These are phyloP conservation scores for Simplicillium sp. DNA, from an alignment of 2,329 filamentous ascomycete species.

Conservation along the genomic window DNA sequence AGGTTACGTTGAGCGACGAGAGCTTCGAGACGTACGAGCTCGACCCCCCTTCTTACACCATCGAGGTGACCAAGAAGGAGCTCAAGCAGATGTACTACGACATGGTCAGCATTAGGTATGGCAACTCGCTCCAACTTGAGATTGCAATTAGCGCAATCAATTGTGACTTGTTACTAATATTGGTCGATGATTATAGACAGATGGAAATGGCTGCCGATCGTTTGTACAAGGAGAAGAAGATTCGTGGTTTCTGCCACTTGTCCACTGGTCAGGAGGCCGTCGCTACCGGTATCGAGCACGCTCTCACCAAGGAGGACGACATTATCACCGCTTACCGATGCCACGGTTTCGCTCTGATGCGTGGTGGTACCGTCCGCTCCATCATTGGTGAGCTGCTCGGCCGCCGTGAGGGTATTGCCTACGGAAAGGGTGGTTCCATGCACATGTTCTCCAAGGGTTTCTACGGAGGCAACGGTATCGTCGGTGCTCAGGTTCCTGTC, in stretches of 20 bases:
- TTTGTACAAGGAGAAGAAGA: slow-evolving; percentile 99
- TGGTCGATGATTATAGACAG: slow-evolving; percentile 55
- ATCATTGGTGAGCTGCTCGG: slow-evolving; percentile 96
- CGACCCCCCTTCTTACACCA: slow-evolving; percentile 86
- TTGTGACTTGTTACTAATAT: slow-evolving; percentile 15
- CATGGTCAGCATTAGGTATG: slow-evolving; percentile 90
- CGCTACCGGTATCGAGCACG: slow-evolving; percentile 92
- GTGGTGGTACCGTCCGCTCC: slow-evolving; percentile 78
- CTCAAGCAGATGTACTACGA: slow-evolving; percentile 98
- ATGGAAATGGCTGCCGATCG: slow-evolving; percentile 99
- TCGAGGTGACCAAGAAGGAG: slow-evolving; percentile 94
- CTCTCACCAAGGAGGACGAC: slow-evolving; percentile 83
- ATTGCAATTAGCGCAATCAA: too few species aligned
- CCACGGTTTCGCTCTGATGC: slow-evolving; percentile 97
- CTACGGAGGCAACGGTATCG: slow-evolving; percentile 98
- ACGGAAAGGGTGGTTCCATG: slow-evolving; percentile 99
- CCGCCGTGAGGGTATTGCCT: slow-evolving; percentile 90
- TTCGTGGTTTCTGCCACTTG: slow-evolving; percentile 98
- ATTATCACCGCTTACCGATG: slow-evolving; percentile 97
- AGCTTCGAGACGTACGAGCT: slow-evolving; percentile 99
- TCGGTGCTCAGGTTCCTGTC: slow-evolving; percentile 95
- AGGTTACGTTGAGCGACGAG: slow-evolving; percentile 89
- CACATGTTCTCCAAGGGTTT: slow-evolving; percentile 99
- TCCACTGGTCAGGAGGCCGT: slow-evolving; percentile 98
- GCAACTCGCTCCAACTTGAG: slow-evolving; percentile 7